Evolutionary conservation across 495 filamentous ascomycete genomes (phyloP).

Genomic region (Neurospora sp.): DNA sequence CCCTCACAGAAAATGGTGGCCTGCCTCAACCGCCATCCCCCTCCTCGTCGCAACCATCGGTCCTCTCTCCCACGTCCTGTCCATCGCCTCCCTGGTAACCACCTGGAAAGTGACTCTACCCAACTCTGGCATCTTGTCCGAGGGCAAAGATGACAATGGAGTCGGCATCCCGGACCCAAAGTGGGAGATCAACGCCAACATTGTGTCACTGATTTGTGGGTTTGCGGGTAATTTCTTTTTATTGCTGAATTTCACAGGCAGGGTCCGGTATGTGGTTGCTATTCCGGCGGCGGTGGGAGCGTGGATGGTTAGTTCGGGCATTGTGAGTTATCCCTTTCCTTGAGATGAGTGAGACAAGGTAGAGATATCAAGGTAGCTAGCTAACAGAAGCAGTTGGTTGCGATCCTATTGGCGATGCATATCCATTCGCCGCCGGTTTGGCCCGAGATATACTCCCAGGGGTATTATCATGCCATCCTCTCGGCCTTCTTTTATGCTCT

Average conservation of each 20-base stretch:
- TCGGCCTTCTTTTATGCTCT: constrained; percentile 57
- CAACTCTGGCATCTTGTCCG: constrained; percentile 28
- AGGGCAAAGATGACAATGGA: constrained; percentile 39
- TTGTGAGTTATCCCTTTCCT: constrained; percentile 38
- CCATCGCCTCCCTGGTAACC: constrained; percentile 61
- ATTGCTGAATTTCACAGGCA: constrained; percentile 66
- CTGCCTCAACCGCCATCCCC: constrained; percentile 67
- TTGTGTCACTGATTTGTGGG: constrained; percentile 52
- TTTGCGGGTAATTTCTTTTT: constrained; percentile 62
- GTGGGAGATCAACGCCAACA: constrained; percentile 53
- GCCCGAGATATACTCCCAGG: constrained; percentile 59
- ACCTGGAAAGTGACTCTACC: constrained; percentile 46
- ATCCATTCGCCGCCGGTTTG: constrained; percentile 48
- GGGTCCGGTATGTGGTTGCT: constrained; percentile 65
- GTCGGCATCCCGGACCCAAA: constrained; percentile 41
- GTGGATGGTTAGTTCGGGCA: constrained; percentile 57
- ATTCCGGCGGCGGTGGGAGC: constrained; percentile 56
- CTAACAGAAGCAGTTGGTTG: constrained; percentile 40
- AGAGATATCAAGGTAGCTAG: not conserved
- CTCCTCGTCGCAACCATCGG: constrained; percentile 62
- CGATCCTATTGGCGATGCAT: constrained; percentile 49
- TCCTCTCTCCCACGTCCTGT: constrained; percentile 65
- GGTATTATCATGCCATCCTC: constrained; percentile 68
- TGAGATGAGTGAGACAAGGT: not conserved
- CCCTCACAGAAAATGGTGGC: constrained; percentile 49